phyloP scores from a whole-genome alignment of 78 protist genomes.

The Dictyostelium firmibasis region DNA sequence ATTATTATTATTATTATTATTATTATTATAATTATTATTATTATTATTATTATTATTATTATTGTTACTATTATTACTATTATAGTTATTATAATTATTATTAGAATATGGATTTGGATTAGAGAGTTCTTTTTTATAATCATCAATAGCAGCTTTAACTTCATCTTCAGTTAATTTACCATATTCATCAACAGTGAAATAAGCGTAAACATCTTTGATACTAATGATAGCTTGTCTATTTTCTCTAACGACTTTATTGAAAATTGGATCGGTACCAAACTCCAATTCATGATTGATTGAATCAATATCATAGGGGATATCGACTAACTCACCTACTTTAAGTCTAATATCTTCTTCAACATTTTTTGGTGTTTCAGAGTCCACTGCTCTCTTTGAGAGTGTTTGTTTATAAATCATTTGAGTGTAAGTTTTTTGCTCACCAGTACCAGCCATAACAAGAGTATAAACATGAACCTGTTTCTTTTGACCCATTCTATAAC shows the following conservation, averaged over 20 bases:
- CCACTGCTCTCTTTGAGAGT: conserved; percentile 77
- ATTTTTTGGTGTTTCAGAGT: conserved; percentile 25
- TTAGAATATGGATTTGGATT: background rate
- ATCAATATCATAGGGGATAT: background rate
- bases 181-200: conserved; percentile 20
- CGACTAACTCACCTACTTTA: background rate
- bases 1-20: background rate
- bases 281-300: background rate
- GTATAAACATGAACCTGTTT: conserved; percentile 89
- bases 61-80: background rate
- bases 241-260: background rate
- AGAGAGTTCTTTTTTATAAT: background rate
- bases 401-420: conserved; percentile 94
- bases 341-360: background rate
- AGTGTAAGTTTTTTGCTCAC: conserved; percentile 95
- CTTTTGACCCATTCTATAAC: conserved; percentile 96
- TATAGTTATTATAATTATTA: background rate
- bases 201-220: background rate
- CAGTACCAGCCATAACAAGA: conserved; percentile 85
- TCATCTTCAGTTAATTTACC: conserved; percentile 63
- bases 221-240: background rate
- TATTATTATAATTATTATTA: too few species aligned
- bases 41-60: background rate
- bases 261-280: background rate
- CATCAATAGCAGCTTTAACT: conserved; percentile 17